Conservation (phyloP, 441 rosid species). For the Geranium incanum region DNA sequence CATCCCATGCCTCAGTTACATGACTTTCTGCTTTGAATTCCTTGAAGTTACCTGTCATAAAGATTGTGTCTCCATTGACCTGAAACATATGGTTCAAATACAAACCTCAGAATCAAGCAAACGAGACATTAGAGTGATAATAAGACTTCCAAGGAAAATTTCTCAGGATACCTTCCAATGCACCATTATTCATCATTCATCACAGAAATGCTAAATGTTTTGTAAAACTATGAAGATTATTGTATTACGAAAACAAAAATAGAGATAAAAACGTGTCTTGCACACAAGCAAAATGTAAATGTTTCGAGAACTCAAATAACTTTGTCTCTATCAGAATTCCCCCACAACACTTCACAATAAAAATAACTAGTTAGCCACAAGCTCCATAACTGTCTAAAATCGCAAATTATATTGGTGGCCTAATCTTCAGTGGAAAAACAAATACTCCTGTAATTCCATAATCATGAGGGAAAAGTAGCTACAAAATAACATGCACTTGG, state of each 20-base stretch:
- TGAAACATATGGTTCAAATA: constrained; percentile 28
- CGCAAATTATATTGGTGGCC: background rate
- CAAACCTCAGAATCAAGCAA: background rate
- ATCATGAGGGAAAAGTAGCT: background rate
- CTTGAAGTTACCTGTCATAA: constrained; percentile 78
- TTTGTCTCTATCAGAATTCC: background rate
- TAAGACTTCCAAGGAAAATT: background rate
- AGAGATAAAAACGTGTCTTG: background rate
- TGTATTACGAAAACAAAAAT: background rate
- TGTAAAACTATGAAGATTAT: background rate
- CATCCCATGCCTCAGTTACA: constrained; percentile 63
- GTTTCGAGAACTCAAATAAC: background rate
- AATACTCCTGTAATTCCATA: constrained; percentile 3
- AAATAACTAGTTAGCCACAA: background rate
- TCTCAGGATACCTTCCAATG: background rate
- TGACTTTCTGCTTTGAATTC: constrained; percentile 75
- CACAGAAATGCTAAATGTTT: background rate
- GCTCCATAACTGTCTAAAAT: background rate
- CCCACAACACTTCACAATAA: background rate
- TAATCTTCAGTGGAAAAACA: background rate
- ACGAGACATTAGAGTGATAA: constrained; percentile 4
- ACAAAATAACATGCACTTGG: background rate
- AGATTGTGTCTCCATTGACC: constrained; percentile 93
- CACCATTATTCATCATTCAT: constrained; percentile 4
- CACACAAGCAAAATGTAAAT: background rate